phyloP scores from a whole-genome alignment of 257 asterid genomes.

The Leonotis leonurus region DNA sequence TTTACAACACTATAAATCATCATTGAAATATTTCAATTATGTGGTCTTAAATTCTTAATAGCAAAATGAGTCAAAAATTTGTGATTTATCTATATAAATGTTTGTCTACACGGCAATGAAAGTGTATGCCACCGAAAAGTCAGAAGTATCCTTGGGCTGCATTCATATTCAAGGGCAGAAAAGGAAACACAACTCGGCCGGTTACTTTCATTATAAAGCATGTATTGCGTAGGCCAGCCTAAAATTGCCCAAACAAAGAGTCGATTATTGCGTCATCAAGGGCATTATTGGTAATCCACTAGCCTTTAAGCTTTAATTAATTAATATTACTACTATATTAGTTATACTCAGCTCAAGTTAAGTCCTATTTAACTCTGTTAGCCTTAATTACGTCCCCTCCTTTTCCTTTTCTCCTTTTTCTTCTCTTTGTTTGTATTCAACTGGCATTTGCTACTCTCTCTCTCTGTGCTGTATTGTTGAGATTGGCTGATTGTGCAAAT shows the following conservation, averaged over 20 bases:
- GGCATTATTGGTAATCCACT: constrained; percentile 22
- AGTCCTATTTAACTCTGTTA: constrained; percentile 25
- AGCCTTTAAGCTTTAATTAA: background rate
- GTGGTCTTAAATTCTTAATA: no score
- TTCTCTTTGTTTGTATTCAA: constrained; percentile 14
- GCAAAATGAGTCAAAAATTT: background rate
- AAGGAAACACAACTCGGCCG: constrained; percentile 7
- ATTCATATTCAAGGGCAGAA: constrained; percentile 16
- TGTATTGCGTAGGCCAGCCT: constrained; percentile 30
- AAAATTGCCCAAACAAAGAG: constrained; percentile 27
- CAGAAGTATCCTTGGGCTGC: background rate
- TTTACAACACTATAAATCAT: no score
- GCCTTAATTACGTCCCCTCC: constrained; percentile 9
- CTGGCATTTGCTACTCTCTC: constrained; percentile 17
- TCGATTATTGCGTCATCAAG: constrained; percentile 19
- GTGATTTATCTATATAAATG: no score
- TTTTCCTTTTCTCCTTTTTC: constrained; percentile 10
- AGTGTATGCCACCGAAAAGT: background rate
- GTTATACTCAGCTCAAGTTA: constrained; percentile 8
- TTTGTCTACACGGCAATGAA: no score
- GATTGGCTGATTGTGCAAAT: constrained; percentile 22
- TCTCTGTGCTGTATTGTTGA: constrained; percentile 27
- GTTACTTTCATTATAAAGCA: constrained; percentile 50
- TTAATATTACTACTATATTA: constrained; percentile 12
- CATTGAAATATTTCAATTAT: no score